These are phyloP conservation scores for Rutstroemia sp. DNA, from an alignment of 2,329 filamentous ascomycete genomes.

Conservation along the genomic window DNA sequence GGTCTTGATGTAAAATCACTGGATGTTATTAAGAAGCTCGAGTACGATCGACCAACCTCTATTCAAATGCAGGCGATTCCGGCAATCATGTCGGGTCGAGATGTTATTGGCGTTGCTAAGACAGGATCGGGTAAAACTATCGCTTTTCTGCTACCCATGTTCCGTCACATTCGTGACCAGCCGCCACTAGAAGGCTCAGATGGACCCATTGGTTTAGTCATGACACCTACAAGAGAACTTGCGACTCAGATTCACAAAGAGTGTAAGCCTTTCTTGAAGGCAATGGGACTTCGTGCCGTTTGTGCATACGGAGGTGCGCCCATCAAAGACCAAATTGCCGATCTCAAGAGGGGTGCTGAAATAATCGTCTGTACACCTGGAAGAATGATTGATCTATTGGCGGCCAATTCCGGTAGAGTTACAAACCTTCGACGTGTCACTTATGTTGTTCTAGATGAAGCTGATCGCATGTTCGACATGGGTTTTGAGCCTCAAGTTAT, in stretches of 20 bases:
- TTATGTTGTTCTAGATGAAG: slow-evolving; percentile 93
- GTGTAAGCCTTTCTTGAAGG: slow-evolving; percentile 89
- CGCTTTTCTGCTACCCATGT: slow-evolving; percentile 93
- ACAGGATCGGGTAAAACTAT: slow-evolving; percentile 97
- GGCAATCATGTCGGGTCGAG: slow-evolving; percentile 89
- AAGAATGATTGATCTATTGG: slow-evolving; percentile 89
- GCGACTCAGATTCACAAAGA: slow-evolving; percentile 91
- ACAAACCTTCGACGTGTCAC: slow-evolving; percentile 85
- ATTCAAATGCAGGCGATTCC: slow-evolving; percentile 96
- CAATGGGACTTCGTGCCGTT: slow-evolving; percentile 74
- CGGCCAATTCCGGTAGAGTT: slow-evolving; percentile 88
- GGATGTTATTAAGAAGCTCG: slow-evolving; percentile 73
- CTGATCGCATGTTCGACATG: slow-evolving; percentile 99
- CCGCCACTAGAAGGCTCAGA: slow-evolving; percentile 73
- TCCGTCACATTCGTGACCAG: slow-evolving; percentile 95
- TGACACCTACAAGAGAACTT: slow-evolving; percentile 91
- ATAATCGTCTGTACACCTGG: slow-evolving; percentile 94
- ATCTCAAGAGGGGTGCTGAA: slow-evolving; percentile 89
- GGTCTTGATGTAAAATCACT: slow-evolving; percentile 81
- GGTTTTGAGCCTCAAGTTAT: slow-evolving; percentile 97
- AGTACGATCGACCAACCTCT: slow-evolving; percentile 82
- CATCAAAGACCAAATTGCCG: slow-evolving; percentile 95
- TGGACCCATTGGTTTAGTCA: slow-evolving; percentile 79
- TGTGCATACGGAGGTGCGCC: slow-evolving; percentile 93
- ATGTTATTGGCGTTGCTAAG: slow-evolving; percentile 94